Percentiles rank a stretch among this genome's conserved stretches.
Conservation (phyloP, 2,329 filamentous ascomycete genomes). For the Ophiostoma montium region DNA sequence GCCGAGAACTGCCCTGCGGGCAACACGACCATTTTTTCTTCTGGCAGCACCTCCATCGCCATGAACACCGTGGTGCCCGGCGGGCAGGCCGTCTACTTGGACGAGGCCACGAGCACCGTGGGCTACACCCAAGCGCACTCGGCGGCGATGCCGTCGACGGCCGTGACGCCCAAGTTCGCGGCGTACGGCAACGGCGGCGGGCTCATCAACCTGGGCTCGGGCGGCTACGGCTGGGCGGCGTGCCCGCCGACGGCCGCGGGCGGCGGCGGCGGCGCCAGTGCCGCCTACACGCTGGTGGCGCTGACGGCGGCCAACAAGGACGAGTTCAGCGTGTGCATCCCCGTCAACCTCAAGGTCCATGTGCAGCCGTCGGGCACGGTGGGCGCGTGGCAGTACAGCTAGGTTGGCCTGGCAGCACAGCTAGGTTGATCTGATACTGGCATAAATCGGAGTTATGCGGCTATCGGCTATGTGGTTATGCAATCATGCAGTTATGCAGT, state of each 20-base stretch:
- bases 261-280: slow-evolving; percentile 3
- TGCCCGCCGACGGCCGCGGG: slow-evolving; percentile 17
- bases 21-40: slow-evolving; percentile 16
- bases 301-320: slow-evolving; percentile 16
- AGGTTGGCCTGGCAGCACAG: no score
- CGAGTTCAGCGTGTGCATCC: slow-evolving; percentile 13
- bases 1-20: slow-evolving; percentile 17
- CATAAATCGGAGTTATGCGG: no score
- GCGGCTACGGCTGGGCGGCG: slow-evolving; percentile 19
- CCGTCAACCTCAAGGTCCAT: slow-evolving; percentile 19
- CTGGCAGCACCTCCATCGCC: slow-evolving; percentile 6
- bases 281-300: slow-evolving; percentile 16
- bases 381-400: slow-evolving; percentile 21
- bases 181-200: slow-evolving; percentile 21
- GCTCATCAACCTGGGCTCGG: slow-evolving; percentile 20
- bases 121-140: slow-evolving; percentile 23
- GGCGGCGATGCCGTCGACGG: slow-evolving; percentile 18
- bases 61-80: slow-evolving; percentile 22
- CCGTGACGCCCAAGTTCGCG: slow-evolving; percentile 16
- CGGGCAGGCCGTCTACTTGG: slow-evolving; percentile 21
- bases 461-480: no score
- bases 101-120: slow-evolving; percentile 16
- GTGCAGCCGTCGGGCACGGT: slow-evolving; percentile 11
- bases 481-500: no score
- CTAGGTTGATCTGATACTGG: no score